Evolutionary conservation across 345 rosid genomes (phyloP).

Genomic region (Draba incana): DNA sequence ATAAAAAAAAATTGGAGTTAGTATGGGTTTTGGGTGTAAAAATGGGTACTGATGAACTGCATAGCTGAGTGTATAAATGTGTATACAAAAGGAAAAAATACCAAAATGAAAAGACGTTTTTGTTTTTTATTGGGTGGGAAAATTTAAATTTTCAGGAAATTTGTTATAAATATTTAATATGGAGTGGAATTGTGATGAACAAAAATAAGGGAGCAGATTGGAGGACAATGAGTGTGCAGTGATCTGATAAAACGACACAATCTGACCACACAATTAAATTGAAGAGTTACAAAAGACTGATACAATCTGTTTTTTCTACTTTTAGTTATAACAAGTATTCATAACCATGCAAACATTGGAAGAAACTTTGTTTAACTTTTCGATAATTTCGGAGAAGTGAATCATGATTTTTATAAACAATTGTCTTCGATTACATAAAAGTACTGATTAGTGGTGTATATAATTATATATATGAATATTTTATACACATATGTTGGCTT

Average conservation of each 20-base stretch:
- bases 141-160: background rate
- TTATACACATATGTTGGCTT: no score
- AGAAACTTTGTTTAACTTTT: no score
- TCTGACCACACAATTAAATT: constrained; percentile 24
- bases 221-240: constrained; percentile 28
- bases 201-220: constrained; percentile 18
- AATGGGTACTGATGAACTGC: constrained; percentile 29
- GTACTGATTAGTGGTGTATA: no score
- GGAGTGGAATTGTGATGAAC: constrained; percentile 5
- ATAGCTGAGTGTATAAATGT: constrained; percentile 25
- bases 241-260: constrained; percentile 22
- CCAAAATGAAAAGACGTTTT: constrained; percentile 36
- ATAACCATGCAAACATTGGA: background rate
- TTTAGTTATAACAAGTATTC: background rate
- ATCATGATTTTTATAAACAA: background rate
- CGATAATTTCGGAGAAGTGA: background rate
- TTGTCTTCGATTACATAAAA: no score
- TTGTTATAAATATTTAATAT: constrained; percentile 23
- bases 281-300: background rate
- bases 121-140: constrained; percentile 14
- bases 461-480: no score
- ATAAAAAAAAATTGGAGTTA: background rate
- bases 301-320: background rate
- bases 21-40: constrained; percentile 20
- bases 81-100: constrained; percentile 32